Evolutionary conservation across 331 rosid species (phyloP).

Genomic region (Saraca asoca): DNA sequence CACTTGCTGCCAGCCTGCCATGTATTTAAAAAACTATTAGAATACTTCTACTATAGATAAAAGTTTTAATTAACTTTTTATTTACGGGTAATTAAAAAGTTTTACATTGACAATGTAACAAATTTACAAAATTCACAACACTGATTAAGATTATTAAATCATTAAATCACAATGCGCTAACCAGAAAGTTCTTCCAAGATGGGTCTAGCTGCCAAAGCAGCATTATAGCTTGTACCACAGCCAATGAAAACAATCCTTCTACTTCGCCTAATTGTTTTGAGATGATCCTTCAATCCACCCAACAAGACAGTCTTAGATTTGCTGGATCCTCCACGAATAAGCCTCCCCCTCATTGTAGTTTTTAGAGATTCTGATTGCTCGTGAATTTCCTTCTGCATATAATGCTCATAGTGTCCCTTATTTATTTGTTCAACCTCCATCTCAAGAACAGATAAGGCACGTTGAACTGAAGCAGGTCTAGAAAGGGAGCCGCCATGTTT

Average conservation of each 20-base stretch:
- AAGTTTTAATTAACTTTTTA: no score
- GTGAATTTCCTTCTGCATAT: conserved; percentile 98
- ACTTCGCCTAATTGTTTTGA: conserved; percentile 95
- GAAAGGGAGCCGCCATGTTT: conserved; percentile 59
- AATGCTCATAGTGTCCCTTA: conserved; percentile 87
- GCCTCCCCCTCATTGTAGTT: conserved; percentile 99
- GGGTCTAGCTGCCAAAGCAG: conserved; percentile 98
- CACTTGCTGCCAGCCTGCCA: no score
- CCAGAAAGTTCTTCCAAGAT: conserved; percentile 98
- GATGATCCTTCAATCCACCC: conserved; percentile 97
- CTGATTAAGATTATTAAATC: not conserved
- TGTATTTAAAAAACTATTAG: no score
- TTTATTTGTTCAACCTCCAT: conserved; percentile 99
- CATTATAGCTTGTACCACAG: conserved; percentile 98
- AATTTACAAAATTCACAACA: no score
- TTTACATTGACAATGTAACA: no score
- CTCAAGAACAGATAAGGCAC: conserved; percentile 93
- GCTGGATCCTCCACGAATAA: conserved; percentile 68
- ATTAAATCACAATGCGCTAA: conserved; percentile 41
- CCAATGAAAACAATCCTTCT: conserved; percentile 89
- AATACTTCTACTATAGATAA: no score
- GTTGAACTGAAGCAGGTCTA: conserved; percentile 79
- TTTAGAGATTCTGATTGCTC: conserved; percentile 95
- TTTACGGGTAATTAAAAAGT: no score
- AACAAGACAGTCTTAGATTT: conserved; percentile 80